These are phyloP conservation scores for Nymphaea colorata DNA, from an alignment of 164 flowering plant species.

Conservation along the genomic window DNA sequence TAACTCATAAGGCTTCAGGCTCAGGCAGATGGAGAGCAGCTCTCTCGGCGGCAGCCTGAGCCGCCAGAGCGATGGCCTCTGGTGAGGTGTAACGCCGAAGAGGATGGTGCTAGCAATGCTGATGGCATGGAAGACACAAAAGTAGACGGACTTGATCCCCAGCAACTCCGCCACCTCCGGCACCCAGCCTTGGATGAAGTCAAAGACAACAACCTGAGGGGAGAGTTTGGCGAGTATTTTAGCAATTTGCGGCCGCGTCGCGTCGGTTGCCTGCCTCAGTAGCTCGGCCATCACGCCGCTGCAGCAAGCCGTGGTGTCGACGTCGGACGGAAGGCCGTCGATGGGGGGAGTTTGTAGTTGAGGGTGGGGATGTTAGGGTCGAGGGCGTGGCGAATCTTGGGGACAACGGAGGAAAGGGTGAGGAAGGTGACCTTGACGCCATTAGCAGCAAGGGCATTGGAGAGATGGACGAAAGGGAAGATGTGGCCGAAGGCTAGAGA, in stretches of 20 bases:
- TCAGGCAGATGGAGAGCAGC: too few species aligned
- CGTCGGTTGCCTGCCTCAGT: constrained; percentile 17
- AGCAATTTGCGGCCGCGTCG: constrained; percentile 18
- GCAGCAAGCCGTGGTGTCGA: constrained; percentile 8
- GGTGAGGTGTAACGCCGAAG: too few species aligned
- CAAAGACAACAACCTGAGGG: constrained; percentile 19
- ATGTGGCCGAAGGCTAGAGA: not conserved
- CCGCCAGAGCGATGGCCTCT: too few species aligned
- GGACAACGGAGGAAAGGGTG: not conserved
- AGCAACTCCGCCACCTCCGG: constrained; percentile 12
- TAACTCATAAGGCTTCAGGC: too few species aligned
- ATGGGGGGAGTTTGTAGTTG: constrained; percentile 9
- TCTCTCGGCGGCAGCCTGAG: too few species aligned
- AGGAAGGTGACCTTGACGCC: not conserved
- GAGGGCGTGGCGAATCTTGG: not conserved
- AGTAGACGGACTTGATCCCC: constrained; percentile 16
- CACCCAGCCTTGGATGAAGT: constrained; percentile 21
- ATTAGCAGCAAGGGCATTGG: not conserved
- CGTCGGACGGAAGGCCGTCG: constrained; percentile 13
- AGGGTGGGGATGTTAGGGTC: not conserved
- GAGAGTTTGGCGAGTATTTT: constrained; percentile 12
- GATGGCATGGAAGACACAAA: constrained; percentile 14
- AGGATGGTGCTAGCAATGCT: too few species aligned
- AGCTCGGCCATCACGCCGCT: constrained; percentile 14
- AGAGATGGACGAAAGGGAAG: constrained; percentile 1